Evolutionary conservation across 345 rosid species (phyloP).

Genomic region (Heritiera littoralis): DNA sequence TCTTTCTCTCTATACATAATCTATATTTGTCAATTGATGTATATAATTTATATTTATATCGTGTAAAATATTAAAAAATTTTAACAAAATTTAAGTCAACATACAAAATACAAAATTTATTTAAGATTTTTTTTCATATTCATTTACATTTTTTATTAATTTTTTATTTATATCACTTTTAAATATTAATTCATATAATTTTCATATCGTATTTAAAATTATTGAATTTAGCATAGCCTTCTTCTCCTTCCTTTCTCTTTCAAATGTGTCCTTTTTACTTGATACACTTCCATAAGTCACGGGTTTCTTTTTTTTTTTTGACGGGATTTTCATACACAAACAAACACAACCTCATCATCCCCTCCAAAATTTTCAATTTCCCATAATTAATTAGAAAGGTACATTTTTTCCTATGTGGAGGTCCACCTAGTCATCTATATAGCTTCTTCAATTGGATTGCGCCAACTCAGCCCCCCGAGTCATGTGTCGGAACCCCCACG

Average conservation of each 20-base stretch:
- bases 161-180: too few species aligned
- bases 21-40: too few species aligned
- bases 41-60: too few species aligned
- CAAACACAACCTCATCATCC: background rate
- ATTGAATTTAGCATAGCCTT: too few species aligned
- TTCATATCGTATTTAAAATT: too few species aligned
- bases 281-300: conserved; percentile 24
- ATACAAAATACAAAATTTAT: too few species aligned
- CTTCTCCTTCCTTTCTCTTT: background rate
- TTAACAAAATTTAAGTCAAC: too few species aligned
- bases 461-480: conserved; percentile 2
- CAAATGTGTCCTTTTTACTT: background rate
- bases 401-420: background rate
- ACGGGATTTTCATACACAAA: background rate
- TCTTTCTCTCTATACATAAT: background rate
- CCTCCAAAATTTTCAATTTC: background rate
- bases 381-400: background rate
- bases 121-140: too few species aligned
- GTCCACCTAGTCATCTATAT: background rate
- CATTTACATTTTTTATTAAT: too few species aligned
- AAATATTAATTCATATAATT: too few species aligned
- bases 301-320: background rate
- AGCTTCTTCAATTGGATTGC: background rate
- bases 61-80: too few species aligned
- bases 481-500: background rate